phyloP scores from a whole-genome alignment of 1,284 basidiomycete species.

The Trametes polyzona region DNA sequence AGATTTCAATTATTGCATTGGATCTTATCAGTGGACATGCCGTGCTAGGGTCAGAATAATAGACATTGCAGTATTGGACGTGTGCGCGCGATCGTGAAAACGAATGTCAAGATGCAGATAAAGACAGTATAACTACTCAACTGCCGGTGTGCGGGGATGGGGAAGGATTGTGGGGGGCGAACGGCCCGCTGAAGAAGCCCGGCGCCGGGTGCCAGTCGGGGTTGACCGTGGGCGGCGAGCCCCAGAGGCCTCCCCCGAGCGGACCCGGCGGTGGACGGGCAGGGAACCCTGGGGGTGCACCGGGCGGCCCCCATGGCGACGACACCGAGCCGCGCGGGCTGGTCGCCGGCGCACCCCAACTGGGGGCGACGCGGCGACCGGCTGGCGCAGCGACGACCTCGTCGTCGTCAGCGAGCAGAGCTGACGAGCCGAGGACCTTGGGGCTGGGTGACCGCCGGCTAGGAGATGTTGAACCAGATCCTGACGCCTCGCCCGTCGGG shows the following conservation, averaged over 20 bases:
- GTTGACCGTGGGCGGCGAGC: constrained; percentile 32
- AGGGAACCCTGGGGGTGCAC: constrained; percentile 38
- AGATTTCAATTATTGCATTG: constrained; percentile 33
- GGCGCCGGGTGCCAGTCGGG: constrained; percentile 53
- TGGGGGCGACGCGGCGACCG: constrained; percentile 44
- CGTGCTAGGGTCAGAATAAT: constrained; percentile 33
- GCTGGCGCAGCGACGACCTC: constrained; percentile 64
- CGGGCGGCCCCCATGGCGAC: constrained; percentile 51
- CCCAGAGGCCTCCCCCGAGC: constrained; percentile 48
- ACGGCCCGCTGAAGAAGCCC: constrained; percentile 50
- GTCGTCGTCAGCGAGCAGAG: constrained; percentile 75
- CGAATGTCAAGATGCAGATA: constrained; percentile 34
- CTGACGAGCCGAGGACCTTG: constrained; percentile 76
- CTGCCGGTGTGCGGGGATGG: constrained; percentile 58
- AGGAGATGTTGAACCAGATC: constrained; percentile 66
- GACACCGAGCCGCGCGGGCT: constrained; percentile 44
- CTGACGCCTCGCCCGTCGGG: constrained; percentile 46
- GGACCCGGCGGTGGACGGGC: constrained; percentile 38
- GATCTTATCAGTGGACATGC: constrained; percentile 31
- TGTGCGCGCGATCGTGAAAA: constrained; percentile 17
- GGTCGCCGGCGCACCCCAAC: constrained; percentile 47
- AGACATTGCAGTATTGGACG: constrained; percentile 35
- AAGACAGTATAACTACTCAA: constrained; percentile 35
- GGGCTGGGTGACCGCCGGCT: constrained; percentile 70
- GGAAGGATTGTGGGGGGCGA: constrained; percentile 49